These are phyloP conservation scores for Talaromyces atroroseus DNA, from an alignment of 2,329 filamentous ascomycete species.

Conservation along the genomic window DNA sequence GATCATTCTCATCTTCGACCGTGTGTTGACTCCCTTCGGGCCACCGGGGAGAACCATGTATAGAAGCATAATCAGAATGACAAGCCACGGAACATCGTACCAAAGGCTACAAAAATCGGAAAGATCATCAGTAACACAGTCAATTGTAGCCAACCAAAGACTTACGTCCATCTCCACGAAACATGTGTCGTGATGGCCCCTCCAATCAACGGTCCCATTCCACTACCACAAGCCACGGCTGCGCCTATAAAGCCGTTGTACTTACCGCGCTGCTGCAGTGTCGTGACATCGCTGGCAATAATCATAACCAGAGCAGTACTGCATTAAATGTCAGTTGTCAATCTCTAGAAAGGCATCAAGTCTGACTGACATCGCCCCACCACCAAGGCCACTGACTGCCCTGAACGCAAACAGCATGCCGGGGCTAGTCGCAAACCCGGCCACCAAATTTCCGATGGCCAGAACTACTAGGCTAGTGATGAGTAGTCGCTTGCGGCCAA, in stretches of 20 bases:
- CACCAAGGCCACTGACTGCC: slow-evolving; percentile 50
- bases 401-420: slow-evolving; percentile 53
- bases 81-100: not conserved
- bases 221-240: slow-evolving; percentile 29
- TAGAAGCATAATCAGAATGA: slow-evolving; percentile 1
- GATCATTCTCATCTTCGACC: slow-evolving; percentile 5
- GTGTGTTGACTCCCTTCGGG: not conserved
- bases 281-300: slow-evolving; percentile 51
- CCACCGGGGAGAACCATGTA: not conserved
- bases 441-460: slow-evolving; percentile 50
- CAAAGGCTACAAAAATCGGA: not conserved
- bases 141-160: not conserved
- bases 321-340: not conserved
- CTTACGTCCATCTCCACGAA: slow-evolving; percentile 25
- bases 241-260: slow-evolving; percentile 26
- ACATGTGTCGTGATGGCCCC: slow-evolving; percentile 23
- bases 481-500: slow-evolving; percentile 52
- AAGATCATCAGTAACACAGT: not conserved
- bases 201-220: slow-evolving; percentile 34
- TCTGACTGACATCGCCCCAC: slow-evolving; percentile 45
- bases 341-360: not conserved
- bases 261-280: slow-evolving; percentile 50
- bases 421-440: slow-evolving; percentile 46
- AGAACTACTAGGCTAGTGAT: slow-evolving; percentile 46
- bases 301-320: slow-evolving; percentile 48